Evolutionary conservation across 306 rosid species (phyloP).

Genomic region (Prunus salicina): DNA sequence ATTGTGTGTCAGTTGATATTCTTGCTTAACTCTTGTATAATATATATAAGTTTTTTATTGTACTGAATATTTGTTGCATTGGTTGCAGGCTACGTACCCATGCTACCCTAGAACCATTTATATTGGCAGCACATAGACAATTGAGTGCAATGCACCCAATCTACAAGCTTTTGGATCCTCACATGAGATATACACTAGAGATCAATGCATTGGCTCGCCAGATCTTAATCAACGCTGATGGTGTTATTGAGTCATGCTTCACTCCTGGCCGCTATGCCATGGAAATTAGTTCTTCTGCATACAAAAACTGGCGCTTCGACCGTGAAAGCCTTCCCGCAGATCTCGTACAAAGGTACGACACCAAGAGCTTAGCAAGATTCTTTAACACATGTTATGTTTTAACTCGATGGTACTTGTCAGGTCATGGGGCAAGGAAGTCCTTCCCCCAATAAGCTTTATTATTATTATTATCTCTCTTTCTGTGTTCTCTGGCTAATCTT

Average conservation of each 20-base stretch:
- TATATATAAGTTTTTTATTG: not conserved
- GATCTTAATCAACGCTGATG: slow-evolving; percentile 59
- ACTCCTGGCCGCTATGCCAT: slow-evolving; percentile 83
- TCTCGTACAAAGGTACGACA: slow-evolving; percentile 66
- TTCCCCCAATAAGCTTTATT: not conserved
- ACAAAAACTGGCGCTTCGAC: slow-evolving; percentile 91
- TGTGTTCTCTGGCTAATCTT: slow-evolving; percentile 24
- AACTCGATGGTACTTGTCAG: no score
- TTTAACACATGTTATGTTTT: no score
- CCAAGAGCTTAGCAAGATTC: not conserved
- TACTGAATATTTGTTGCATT: slow-evolving; percentile 2
- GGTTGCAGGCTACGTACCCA: slow-evolving; percentile 78
- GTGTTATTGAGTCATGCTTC: slow-evolving; percentile 77
- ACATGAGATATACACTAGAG: slow-evolving; percentile 91
- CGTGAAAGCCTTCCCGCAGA: slow-evolving; percentile 78
- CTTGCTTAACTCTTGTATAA: not conserved
- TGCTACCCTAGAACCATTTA: slow-evolving; percentile 74
- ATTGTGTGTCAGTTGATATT: not conserved
- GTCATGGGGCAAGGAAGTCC: no score
- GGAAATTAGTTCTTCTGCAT: slow-evolving; percentile 89
- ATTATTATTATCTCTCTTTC: not conserved
- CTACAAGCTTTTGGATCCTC: slow-evolving; percentile 84
- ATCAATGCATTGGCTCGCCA: slow-evolving; percentile 85
- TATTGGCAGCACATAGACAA: slow-evolving; percentile 83
- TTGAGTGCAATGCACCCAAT: slow-evolving; percentile 93